These are phyloP conservation scores for Xerophyta viscosa DNA, from an alignment of 106 monocot species.

Conservation along the genomic window DNA sequence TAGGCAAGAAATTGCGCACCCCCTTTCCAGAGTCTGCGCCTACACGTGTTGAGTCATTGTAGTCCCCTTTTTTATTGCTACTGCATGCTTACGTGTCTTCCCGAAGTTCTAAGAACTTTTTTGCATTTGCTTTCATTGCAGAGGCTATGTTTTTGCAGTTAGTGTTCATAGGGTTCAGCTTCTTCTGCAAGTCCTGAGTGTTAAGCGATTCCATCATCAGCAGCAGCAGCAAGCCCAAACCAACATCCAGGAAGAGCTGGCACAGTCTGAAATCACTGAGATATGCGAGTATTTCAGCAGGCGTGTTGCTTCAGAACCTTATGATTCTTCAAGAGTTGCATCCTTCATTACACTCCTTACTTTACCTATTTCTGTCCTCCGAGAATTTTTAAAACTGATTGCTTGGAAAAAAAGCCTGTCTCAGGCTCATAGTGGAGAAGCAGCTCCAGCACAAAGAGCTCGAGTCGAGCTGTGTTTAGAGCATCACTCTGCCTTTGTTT, in stretches of 20 bases:
- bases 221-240: constrained; percentile 69
- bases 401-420: constrained; percentile 86
- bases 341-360: constrained; percentile 98
- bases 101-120: background rate
- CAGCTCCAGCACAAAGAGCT: constrained; percentile 61
- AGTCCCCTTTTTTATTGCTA: background rate
- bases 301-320: constrained; percentile 94
- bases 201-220: constrained; percentile 83
- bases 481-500: constrained; percentile 60
- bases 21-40: no score
- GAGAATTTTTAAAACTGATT: constrained; percentile 90
- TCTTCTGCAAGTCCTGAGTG: constrained; percentile 91
- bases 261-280: constrained; percentile 67
- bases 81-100: background rate
- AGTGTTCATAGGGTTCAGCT: constrained; percentile 96
- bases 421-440: constrained; percentile 66
- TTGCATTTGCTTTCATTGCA: constrained; percentile 15
- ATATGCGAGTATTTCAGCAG: constrained; percentile 96
- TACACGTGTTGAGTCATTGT: no score
- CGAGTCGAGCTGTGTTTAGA: constrained; percentile 87
- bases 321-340: constrained; percentile 94
- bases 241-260: constrained; percentile 75
- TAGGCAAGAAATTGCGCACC: no score
- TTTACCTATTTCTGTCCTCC: constrained; percentile 67
- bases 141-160: constrained; percentile 95